Conservation (phyloP, 78 protist species). For the Chrysochromulina parva region DNA sequence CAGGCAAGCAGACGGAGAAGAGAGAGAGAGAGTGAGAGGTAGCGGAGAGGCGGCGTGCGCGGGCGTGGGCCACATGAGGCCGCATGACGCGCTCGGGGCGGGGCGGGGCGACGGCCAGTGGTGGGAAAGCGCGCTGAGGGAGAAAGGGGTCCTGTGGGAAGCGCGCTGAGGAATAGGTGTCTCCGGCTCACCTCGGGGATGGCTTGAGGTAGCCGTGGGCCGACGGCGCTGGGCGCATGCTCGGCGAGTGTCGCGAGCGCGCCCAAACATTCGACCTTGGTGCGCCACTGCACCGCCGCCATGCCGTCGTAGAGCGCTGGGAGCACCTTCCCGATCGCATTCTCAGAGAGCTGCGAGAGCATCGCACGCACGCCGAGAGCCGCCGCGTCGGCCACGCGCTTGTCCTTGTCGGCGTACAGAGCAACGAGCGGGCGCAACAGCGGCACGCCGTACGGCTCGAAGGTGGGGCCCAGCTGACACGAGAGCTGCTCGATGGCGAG, state of each 20-base stretch:
- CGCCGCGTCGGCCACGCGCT: neutral
- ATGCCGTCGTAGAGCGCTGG: neutral
- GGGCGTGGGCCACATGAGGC: no score
- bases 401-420: neutral
- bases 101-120: no score
- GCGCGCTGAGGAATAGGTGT: no score
- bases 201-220: neutral
- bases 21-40: no score
- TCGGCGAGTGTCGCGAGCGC: neutral
- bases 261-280: neutral
- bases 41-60: no score
- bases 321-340: neutral
- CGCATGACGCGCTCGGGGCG: no score
- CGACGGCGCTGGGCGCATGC: neutral
- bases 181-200: neutral
- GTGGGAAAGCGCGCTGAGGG: no score
- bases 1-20: no score
- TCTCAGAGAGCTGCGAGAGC: neutral
- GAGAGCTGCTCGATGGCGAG: neutral
- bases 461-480: neutral
- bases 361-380: neutral
- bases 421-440: neutral
- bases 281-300: neutral
- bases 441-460: conserved; percentile 11
- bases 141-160: no score